A percentile compares a stretch with the other conserved stretches of the same genome.
Conservation (phyloP, 2,329 filamentous ascomycete species). For the Neodidymelliopsis sp. region DNA sequence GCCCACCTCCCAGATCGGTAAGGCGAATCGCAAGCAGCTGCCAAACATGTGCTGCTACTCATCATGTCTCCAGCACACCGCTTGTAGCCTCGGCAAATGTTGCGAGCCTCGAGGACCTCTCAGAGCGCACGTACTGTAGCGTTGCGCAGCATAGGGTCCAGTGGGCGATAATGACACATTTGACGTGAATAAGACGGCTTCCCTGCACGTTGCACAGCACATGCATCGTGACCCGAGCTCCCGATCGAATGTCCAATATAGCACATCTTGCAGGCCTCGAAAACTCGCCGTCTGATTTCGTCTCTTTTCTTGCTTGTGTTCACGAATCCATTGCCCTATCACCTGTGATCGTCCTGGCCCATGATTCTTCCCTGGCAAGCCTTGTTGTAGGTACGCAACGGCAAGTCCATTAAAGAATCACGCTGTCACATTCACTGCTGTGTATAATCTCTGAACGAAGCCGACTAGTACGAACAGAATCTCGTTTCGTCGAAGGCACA, state of each 20-base stretch:
- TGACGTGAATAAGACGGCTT: conserved; percentile 15
- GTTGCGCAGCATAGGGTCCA: conserved; percentile 11
- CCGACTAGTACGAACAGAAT: too few relatives aligned
- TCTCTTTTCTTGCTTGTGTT: too few relatives aligned
- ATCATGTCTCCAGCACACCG: conserved; percentile 8
- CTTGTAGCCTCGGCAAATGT: conserved; percentile 12
- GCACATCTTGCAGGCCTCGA: neutral
- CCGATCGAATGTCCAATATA: conserved; percentile 2
- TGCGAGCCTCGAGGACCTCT: conserved; percentile 1
- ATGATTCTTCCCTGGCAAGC: too few relatives aligned
- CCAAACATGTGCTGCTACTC: conserved; percentile 10
- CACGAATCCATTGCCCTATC: too few relatives aligned
- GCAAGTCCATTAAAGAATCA: too few relatives aligned
- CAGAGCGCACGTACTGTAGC: conserved; percentile 2
- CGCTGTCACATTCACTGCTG: too few relatives aligned
- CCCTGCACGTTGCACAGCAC: conserved; percentile 24
- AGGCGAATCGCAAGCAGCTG: conserved; percentile 6
- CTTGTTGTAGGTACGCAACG: too few relatives aligned
- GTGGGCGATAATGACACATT: conserved; percentile 6
- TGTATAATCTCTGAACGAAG: too few relatives aligned
- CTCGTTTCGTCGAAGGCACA: too few relatives aligned
- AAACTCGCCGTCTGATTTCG: neutral
- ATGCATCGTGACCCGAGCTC: conserved; percentile 13
- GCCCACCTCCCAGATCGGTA: conserved; percentile 17
- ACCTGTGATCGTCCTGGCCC: too few relatives aligned